Base-by-base conservation (phyloP, 352 stramenopile species). In the Pythium utonaiense region DNA sequence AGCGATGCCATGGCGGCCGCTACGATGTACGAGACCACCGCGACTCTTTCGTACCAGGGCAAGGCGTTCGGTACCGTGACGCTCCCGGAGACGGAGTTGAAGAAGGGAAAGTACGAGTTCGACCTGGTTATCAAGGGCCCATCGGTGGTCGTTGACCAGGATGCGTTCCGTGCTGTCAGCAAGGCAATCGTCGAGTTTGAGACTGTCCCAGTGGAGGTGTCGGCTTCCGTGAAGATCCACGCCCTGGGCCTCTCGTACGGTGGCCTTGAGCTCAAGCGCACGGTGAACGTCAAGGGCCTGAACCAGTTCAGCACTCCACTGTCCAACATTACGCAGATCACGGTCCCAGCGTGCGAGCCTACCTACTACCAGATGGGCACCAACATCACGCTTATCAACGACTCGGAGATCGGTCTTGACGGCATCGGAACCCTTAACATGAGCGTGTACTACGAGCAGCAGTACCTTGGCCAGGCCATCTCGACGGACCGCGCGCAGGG, bases 391-490 rank as follows among this genome's bases (percentile, higher is more conserved):
- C 50, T 90, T 24, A 66, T 70, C 52, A 83, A 84, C 64, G 54
- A 70, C 38, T 58, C 70, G 13, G 57, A 67, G 22, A 67, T 88
- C 51, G 75, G 75, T 16, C 53, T 88, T 14, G 59, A 76, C n/a
- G 74, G 79, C 54, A 73, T 88, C 27, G 80, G 78, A 21, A 61
- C 65, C 19, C 69, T 91, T 19, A 91, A 89, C 66, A 50, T 88
- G 60, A 88, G 70, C 24, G 58, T 89, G 38, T 86, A 86, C 69
- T 85, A 83, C 64, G 55, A 66, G 13, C 45, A 80, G n/a, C 68
- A 70, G 44, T 90, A 85, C 60, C 52, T 90, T 25, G 80, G 80
- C 12, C 83, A 88, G 51, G 75, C 34, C 13, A 56, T 62, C 33
- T 59, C 54, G 0, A 27, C n/a, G 5, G 33, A 45, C 42, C 12